phyloP scores from a whole-genome alignment of 148 eudicot genomes.

The Beta vulgaris region DNA sequence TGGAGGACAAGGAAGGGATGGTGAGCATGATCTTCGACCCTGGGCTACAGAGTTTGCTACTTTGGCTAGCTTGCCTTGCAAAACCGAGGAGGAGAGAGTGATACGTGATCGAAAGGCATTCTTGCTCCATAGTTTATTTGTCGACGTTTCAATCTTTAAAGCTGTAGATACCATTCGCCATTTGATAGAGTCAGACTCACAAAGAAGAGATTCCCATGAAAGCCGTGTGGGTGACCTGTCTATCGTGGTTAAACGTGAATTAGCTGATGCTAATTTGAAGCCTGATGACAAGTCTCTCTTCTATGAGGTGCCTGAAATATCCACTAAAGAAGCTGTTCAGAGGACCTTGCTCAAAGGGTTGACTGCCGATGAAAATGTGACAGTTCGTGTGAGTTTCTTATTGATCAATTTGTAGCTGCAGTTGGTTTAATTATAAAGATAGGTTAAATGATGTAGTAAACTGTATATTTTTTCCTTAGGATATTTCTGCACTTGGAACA shows the following conservation, averaged over 20 bases:
- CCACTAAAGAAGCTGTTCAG: conserved; percentile 46
- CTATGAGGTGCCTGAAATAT: conserved; percentile 33
- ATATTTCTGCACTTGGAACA: conserved; percentile 64
- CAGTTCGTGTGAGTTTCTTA: conserved; percentile 63
- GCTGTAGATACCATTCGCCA: conserved; percentile 65
- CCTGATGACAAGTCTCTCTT: conserved; percentile 42
- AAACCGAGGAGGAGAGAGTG: conserved; percentile 94
- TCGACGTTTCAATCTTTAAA: conserved; percentile 77
- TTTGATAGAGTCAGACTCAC: conserved; percentile 37
- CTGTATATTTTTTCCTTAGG: conserved; percentile 54
- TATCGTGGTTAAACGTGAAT: conserved; percentile 64
- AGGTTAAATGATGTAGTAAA: conserved; percentile 15
- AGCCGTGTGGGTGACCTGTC: conserved; percentile 71
- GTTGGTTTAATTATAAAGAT: background rate
- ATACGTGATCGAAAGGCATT: conserved; percentile 94
- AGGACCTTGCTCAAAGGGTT: conserved; percentile 85
- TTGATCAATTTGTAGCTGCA: background rate
- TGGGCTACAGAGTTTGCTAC: conserved; percentile 97
- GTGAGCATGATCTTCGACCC: conserved; percentile 63
- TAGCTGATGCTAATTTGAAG: conserved; percentile 60
- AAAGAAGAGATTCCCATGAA: conserved; percentile 43
- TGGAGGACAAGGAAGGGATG: conserved; percentile 84
- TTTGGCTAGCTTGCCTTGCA: conserved; percentile 78
- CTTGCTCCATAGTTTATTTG: conserved; percentile 85
- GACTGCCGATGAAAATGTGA: conserved; percentile 94